phyloP scores from a whole-genome alignment of 805 yeast species.

The Pichia phayaonensis region DNA sequence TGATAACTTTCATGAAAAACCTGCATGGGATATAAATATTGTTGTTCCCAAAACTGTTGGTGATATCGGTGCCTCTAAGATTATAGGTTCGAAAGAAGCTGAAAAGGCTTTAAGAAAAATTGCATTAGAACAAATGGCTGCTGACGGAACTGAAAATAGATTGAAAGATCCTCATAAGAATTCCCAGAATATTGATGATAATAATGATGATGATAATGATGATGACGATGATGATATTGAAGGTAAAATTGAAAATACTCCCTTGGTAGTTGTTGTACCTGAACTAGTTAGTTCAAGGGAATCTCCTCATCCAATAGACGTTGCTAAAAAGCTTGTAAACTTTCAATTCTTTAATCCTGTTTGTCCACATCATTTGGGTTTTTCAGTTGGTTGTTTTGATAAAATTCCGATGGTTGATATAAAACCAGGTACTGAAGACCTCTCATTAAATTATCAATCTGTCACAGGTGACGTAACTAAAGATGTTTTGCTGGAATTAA shows the following conservation, averaged over 20 bases:
- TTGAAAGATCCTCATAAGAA: conserved; percentile 10
- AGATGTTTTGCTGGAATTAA: conserved; percentile 17
- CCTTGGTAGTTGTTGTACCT: conserved; percentile 61
- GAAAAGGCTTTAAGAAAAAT: conserved; percentile 23
- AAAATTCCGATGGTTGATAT: conserved; percentile 46
- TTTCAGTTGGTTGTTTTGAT: conserved; percentile 87
- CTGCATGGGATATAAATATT: conserved; percentile 89
- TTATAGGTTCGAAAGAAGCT: conserved; percentile 34
- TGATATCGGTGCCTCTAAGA: conserved; percentile 49
- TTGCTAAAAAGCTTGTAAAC: conserved; percentile 64
- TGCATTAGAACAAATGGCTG: conserved; percentile 26
- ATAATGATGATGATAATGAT: conserved; percentile 34
- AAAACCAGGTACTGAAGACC: conserved; percentile 26
- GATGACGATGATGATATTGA: conserved; percentile 35
- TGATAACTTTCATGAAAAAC: conserved; percentile 79
- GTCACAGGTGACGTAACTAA: conserved; percentile 24
- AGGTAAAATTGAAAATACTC: conserved; percentile 37
- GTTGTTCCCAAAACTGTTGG: conserved; percentile 73
- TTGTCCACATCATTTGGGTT: conserved; percentile 90
- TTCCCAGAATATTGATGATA: conserved; percentile 15
- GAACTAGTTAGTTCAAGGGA: conserved; percentile 61
- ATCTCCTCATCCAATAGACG: conserved; percentile 67
- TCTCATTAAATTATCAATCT: conserved; percentile 13
- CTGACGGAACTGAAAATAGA: conserved; percentile 25
- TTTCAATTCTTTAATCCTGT: conserved; percentile 81